phyloP scores from a whole-genome alignment of 2,329 filamentous ascomycete species.

The Alternaria sp. region DNA sequence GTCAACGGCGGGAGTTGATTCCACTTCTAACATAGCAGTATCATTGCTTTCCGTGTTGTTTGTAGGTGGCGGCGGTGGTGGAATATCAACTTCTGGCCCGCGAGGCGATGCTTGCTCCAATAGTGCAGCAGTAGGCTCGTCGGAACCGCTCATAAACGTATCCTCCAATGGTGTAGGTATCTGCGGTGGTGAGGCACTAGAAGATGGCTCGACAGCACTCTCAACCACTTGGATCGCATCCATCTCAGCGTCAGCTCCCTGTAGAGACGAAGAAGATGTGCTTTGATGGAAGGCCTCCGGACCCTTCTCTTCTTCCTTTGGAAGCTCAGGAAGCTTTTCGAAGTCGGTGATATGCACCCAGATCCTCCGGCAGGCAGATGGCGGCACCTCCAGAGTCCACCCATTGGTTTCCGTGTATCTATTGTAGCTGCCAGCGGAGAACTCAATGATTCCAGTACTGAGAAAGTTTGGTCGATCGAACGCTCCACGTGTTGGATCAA shows the following conservation, averaged over 20 bases:
- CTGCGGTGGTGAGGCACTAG: constrained; percentile 15
- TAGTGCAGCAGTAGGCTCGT: constrained; percentile 29
- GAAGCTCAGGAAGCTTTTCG: constrained; percentile 41
- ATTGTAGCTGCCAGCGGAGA: constrained; percentile 42
- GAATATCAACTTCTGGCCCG: constrained; percentile 10
- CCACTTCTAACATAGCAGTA: constrained; percentile 38
- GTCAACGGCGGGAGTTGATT: constrained; percentile 24
- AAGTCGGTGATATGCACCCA: constrained; percentile 48
- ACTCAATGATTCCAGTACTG: constrained; percentile 45
- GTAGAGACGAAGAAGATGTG: neutral
- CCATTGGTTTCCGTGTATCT: constrained; percentile 35
- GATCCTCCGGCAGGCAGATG: constrained; percentile 37
- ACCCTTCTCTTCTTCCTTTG: constrained; percentile 25
- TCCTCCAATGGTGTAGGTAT: constrained; percentile 37
- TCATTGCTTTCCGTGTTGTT: constrained; percentile 21
- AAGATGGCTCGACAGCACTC: constrained; percentile 1
- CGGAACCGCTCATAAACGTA: constrained; percentile 52
- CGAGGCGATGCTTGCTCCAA: constrained; percentile 11
- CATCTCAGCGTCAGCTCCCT: neutral
- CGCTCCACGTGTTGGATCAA: constrained; percentile 44
- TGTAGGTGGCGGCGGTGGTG: neutral
- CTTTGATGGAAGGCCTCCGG: neutral
- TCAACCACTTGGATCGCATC: constrained; percentile 7
- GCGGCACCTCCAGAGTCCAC: constrained; percentile 37
- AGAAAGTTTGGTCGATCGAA: constrained; percentile 41